Base-by-base conservation (phyloP, 108 stramenopile genomes). In the Skeletonema potamos region DNA sequence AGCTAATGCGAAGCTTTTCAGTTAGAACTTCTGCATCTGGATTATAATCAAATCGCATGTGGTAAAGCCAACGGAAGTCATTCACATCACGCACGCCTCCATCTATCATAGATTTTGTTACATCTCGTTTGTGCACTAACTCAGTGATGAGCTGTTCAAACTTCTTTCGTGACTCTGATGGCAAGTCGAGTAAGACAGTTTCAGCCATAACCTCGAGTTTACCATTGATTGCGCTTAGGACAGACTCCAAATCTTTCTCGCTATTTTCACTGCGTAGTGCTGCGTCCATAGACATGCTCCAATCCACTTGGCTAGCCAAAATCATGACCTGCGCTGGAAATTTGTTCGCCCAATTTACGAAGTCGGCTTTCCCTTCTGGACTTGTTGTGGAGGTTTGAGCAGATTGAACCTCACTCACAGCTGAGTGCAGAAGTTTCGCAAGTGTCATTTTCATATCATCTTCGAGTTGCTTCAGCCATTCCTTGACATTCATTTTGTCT, bases 91-190 rank as follows among this genome's bases (percentile, higher is more conserved):
- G 80, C 9, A 96, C 94, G 8, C 81, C 70, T 12, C 87, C 86
- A 57, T 88, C 84, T 27, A 90, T 85, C 33, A 98, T 87, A 28
- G 82, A 77, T 22, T 96, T 80, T 43, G 94, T 89, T n/a, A 97
- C 96, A 74, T 99, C 97, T 8, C 98, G 87, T 71, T 99, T 97
- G 71, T 97, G 98, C 12, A 98, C 98, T 15, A 98, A 83, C 71
- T 99, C 99, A 28, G 97, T 98, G 71, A 99, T 98, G 56, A 98
- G 86, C 76, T 98, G 98, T 73, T 98, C 99, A 70, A 89, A 97
- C 74, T 98, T 99, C 79, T 96, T 96, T 33, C 98, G 79, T 20
- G 84, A 84, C 28, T 96, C 93, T 7, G 91, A 68, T 3, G 89
- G 91, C 3, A 98, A 77, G 54, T 98, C 95, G 18, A 77, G 64